A percentile compares a stretch with the other conserved stretches of the same genome.
Conservation (phyloP, 2,329 filamentous ascomycete genomes). For the Cladosporium sp. region DNA sequence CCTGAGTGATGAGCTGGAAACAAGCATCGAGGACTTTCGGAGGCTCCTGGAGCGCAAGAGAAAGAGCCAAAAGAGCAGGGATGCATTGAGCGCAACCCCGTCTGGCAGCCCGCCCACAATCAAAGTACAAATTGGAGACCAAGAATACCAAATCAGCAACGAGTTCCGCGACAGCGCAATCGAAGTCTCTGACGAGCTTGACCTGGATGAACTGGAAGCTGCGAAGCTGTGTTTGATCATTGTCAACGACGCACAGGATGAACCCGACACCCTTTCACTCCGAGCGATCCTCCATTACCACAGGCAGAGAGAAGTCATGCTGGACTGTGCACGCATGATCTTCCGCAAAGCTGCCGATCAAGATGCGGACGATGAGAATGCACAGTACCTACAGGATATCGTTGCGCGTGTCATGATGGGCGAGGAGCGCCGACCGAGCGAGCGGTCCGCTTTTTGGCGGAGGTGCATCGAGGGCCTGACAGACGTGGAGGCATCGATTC, state of each 20-base stretch:
- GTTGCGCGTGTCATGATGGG: slow-evolving; percentile 58
- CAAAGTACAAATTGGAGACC: slow-evolving; percentile 70
- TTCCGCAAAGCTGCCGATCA: slow-evolving; percentile 49
- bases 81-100: slow-evolving; percentile 65
- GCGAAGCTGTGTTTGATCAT: slow-evolving; percentile 70
- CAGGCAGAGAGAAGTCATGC: slow-evolving; percentile 75
- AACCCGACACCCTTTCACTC: slow-evolving; percentile 71
- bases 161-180: slow-evolving; percentile 82
- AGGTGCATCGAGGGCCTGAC: slow-evolving; percentile 76
- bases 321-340: slow-evolving; percentile 81
- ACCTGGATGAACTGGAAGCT: slow-evolving; percentile 86
- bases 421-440: slow-evolving; percentile 49
- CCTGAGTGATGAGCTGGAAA: slow-evolving; percentile 64
- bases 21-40: slow-evolving; percentile 65
- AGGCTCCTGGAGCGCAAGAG: slow-evolving; percentile 72
- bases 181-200: slow-evolving; percentile 80
- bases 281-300: slow-evolving; percentile 86
- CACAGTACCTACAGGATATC: slow-evolving; percentile 57
- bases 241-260: slow-evolving; percentile 62
- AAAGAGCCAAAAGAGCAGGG: slow-evolving; percentile 74
- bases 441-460: slow-evolving; percentile 65
- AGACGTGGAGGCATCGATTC: slow-evolving; percentile 74
- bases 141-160: slow-evolving; percentile 78
- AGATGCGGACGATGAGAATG: slow-evolving; percentile 57
- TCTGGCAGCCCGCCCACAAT: slow-evolving; percentile 31